Evolutionary conservation across 148 eudicot genomes (phyloP).

Genomic region (Dianthus caryophyllus): DNA sequence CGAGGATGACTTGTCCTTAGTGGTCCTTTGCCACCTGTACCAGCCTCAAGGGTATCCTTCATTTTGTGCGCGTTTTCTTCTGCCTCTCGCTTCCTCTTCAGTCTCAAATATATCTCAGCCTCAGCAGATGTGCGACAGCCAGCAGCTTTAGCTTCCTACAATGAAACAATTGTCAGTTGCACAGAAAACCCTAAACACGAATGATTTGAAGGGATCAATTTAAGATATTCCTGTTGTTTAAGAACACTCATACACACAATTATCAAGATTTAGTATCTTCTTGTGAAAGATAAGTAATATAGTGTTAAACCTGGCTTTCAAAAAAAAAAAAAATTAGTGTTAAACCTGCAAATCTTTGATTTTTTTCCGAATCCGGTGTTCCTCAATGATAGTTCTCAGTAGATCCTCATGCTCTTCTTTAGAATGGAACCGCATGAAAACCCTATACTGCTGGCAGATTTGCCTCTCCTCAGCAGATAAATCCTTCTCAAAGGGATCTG

Average conservation of each 20-base stretch:
- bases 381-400: slow-evolving; percentile 60
- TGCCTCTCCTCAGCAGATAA: slow-evolving; percentile 82
- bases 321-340: neutral
- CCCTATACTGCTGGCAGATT: slow-evolving; percentile 60
- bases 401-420: slow-evolving; percentile 84
- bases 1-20: slow-evolving; percentile 49
- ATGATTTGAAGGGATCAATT: neutral
- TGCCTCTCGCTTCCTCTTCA: slow-evolving; percentile 66
- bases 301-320: slow-evolving; percentile 57
- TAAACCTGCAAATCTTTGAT: slow-evolving; percentile 78
- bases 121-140: slow-evolving; percentile 85
- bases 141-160: slow-evolving; percentile 94
- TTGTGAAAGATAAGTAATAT: neutral
- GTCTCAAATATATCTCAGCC: slow-evolving; percentile 66
- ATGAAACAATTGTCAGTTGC: neutral
- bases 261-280: neutral
- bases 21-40: slow-evolving; percentile 58
- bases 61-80: slow-evolving; percentile 56
- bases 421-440: slow-evolving; percentile 86
- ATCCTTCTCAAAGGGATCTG: slow-evolving; percentile 66
- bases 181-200: neutral
- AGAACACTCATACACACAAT: neutral
- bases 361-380: slow-evolving; percentile 66
- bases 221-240: neutral
- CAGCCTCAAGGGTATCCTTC: slow-evolving; percentile 55